Conservation (phyloP, 2,329 filamentous ascomycete species). For the Exserohilum rostratum region DNA sequence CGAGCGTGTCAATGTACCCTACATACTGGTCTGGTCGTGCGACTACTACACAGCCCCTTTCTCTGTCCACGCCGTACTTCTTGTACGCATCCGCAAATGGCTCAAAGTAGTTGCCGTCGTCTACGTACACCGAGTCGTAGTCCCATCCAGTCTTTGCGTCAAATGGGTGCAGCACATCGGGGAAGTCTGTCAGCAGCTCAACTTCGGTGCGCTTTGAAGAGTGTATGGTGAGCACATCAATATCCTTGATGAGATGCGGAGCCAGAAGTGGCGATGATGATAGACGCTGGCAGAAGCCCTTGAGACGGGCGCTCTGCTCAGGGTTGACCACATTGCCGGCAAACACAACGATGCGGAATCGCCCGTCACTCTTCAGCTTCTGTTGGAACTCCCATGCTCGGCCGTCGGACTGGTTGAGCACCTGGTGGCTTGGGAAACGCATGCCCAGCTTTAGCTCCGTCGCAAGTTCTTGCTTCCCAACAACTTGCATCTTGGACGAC, state of each 20-base stretch:
- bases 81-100: conserved; percentile 57
- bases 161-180: conserved; percentile 52
- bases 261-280: conserved; percentile 50
- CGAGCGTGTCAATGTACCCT: conserved; percentile 50
- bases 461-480: conserved; percentile 53
- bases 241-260: conserved; percentile 55
- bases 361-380: conserved; percentile 61
- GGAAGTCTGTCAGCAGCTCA: conserved; percentile 51
- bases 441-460: conserved; percentile 58
- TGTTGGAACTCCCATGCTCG: conserved; percentile 66
- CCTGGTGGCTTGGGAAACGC: conserved; percentile 65
- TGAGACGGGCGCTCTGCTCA: conserved; percentile 54
- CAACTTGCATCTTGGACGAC: conserved; percentile 27
- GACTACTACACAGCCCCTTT: conserved; percentile 64
- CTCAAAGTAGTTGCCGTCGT: conserved; percentile 53
- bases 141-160: conserved; percentile 49
- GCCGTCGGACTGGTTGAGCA: conserved; percentile 63
- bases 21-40: conserved; percentile 73
- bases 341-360: conserved; percentile 67
- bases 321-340: conserved; percentile 61
- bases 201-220: conserved; percentile 57
- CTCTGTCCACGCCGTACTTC: conserved; percentile 63
- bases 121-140: conserved; percentile 54
- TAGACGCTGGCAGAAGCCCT: conserved; percentile 56
- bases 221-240: conserved; percentile 69